Evolutionary conservation across 2,329 filamentous ascomycete genomes (phyloP), one percentile per base, ranked within the genome.

Genomic region (Pyricularia pennisetigena): DNA sequence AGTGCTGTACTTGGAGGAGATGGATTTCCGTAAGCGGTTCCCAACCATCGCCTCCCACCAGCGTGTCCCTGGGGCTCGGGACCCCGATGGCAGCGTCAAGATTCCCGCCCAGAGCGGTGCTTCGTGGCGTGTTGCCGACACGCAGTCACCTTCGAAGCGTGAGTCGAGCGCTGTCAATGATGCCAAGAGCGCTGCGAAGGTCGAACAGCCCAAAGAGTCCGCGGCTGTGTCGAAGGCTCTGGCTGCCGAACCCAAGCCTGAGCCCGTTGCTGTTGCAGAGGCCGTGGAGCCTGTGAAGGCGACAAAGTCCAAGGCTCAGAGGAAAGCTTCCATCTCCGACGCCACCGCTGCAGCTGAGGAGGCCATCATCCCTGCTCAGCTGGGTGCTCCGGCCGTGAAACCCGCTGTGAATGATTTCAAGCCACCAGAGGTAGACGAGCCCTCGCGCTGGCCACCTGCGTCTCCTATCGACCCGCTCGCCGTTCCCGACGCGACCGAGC

Each of bases 1-100:
- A 23, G 94, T 99, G 64, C 87, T 97, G 29, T 98, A 97, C 81
- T 89, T 99, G 67, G 95, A 99, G 80, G 95, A 99, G 81, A 87
- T 90, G 72, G 93, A 97, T 75, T 97, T 97, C 82, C 88, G 90
- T 76, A 93, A 90, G 79, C 89, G 92, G 69, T 97, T 97, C 82
- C 86, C 80, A 73, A 82, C 79, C 75, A 81, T 79, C 72, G 69
- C 78, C 57, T 35, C 32, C 14, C 14, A 35, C 28, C 49, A 49
- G 30, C 30, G 29, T 23, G 66, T 32, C 8, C 83, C 85, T 71
- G 77, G 79, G 71, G 74, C 76, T 16, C 79, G 79, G 64, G 85
- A 88, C 68, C 82, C 85, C 63, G 89, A 90, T 74, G 86, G 88
- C 76, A 88, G 90, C 75, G 86, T 97, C 73, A 93, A 86, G 71